Evolutionary conservation across 2,329 filamentous ascomycete genomes (phyloP).

Genomic region (Aspergillus thermomutatus): DNA sequence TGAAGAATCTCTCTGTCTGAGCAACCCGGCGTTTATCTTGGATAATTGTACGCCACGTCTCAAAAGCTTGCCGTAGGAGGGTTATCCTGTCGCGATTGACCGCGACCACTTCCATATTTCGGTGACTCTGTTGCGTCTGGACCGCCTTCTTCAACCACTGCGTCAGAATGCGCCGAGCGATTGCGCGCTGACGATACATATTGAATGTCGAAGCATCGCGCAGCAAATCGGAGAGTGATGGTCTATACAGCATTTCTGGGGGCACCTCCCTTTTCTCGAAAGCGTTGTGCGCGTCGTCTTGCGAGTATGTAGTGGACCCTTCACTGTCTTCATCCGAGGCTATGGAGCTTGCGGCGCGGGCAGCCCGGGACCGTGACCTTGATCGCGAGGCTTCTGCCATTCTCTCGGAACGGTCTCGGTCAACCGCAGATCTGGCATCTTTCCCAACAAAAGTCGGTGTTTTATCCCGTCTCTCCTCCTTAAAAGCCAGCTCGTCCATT

Average conservation of each 20-base stretch:
- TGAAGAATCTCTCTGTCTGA: slow-evolving; percentile 53
- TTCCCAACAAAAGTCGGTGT: slow-evolving; percentile 22
- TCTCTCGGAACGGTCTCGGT: slow-evolving; percentile 29
- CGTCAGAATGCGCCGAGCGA: slow-evolving; percentile 39
- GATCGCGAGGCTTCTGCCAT: slow-evolving; percentile 19
- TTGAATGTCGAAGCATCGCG: slow-evolving; percentile 51
- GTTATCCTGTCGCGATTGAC: slow-evolving; percentile 48
- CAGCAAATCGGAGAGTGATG: slow-evolving; percentile 49
- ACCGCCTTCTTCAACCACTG: slow-evolving; percentile 48
- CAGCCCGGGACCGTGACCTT: slow-evolving; percentile 10
- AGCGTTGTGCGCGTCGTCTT: slow-evolving; percentile 19
- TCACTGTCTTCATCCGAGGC: slow-evolving; percentile 21
- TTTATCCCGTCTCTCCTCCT: slow-evolving; percentile 12
- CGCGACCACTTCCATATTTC: slow-evolving; percentile 44
- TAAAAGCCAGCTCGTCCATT: slow-evolving; percentile 25
- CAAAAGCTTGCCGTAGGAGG: slow-evolving; percentile 52
- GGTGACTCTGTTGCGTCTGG: slow-evolving; percentile 34
- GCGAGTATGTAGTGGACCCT: slow-evolving; percentile 16
- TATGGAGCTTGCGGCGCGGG: slow-evolving; percentile 19
- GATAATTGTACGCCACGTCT: slow-evolving; percentile 46
- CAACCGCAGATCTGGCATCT: slow-evolving; percentile 26
- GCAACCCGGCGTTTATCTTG: slow-evolving; percentile 39
- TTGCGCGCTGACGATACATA: slow-evolving; percentile 39
- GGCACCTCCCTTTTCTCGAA: slow-evolving; percentile 28
- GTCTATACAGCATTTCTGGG: slow-evolving; percentile 44